These are phyloP conservation scores for Hevea brasiliensis DNA, from an alignment of 345 rosid species.

Conservation along the genomic window DNA sequence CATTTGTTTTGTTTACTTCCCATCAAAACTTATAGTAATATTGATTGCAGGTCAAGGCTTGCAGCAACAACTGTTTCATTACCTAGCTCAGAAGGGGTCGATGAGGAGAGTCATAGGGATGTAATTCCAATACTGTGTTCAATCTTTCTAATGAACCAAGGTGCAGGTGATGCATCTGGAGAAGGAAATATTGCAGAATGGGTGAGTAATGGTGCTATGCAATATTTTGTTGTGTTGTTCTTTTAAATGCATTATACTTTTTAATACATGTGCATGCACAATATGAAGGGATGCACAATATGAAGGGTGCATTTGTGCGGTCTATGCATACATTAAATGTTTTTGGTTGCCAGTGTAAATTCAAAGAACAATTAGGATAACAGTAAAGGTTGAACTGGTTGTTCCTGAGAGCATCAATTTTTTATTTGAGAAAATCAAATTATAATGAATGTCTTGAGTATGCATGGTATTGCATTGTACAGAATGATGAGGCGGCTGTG, in stretches of 20 bases:
- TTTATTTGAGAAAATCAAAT: neutral
- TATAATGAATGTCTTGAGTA: neutral
- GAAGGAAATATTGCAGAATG: conserved; percentile 51
- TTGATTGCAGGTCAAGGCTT: conserved; percentile 67
- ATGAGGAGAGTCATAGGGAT: conserved; percentile 45
- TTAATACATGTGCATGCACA: neutral
- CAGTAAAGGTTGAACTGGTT: neutral
- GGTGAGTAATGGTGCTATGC: conserved; percentile 44
- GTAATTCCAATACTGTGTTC: conserved; percentile 81
- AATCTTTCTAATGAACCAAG: conserved; percentile 77
- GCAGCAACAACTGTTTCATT: conserved; percentile 62
- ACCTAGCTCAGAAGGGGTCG: conserved; percentile 49
- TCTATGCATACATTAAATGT: too few species aligned
- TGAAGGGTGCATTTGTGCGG: neutral
- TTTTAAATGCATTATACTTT: neutral
- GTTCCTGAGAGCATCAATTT: neutral
- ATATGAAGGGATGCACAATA: neutral
- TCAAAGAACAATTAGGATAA: neutral
- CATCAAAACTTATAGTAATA: neutral
- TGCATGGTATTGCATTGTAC: neutral
- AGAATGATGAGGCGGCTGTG: conserved; percentile 77
- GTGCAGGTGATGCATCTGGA: conserved; percentile 59
- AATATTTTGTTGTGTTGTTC: neutral
- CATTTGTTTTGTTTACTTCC: neutral
- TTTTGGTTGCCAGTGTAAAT: neutral